Percentiles rank a stretch among this genome's conserved stretches.
Evolutionary conservation across 2,329 filamentous ascomycete genomes (phyloP).

Genomic region (Paramyrothecium roridum): DNA sequence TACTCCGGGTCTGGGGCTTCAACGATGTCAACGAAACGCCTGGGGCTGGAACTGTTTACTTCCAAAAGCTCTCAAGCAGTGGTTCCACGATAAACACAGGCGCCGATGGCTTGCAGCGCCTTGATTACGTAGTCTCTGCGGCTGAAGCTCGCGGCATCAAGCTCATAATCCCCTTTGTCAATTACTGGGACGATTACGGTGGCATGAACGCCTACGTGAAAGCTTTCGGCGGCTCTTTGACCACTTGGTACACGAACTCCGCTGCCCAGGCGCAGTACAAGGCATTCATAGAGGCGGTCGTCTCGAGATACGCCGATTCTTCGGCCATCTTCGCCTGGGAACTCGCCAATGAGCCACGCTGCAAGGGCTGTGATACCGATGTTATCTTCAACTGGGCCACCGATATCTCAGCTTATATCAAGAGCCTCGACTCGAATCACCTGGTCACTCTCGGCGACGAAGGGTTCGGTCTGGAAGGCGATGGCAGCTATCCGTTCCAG

Average conservation of each 20-base stretch:
- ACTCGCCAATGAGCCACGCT: conserved; percentile 44
- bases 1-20: conserved; percentile 59
- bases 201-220: conserved; percentile 59
- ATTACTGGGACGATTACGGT: conserved; percentile 67
- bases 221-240: conserved; percentile 52
- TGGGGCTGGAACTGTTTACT: conserved; percentile 38
- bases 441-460: conserved; percentile 63
- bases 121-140: conserved; percentile 60
- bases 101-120: conserved; percentile 51
- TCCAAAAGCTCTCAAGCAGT: conserved; percentile 44
- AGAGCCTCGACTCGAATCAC: conserved; percentile 58
- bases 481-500: conserved; percentile 49
- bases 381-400: conserved; percentile 52
- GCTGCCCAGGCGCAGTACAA: conserved; percentile 53
- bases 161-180: conserved; percentile 63
- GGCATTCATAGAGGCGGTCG: conserved; percentile 43
- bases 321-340: conserved; percentile 53
- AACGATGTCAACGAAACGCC: conserved; percentile 48
- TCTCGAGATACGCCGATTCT: conserved; percentile 44
- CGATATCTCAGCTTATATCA: conserved; percentile 52
- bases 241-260: conserved; percentile 54
- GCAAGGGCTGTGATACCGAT: conserved; percentile 12
- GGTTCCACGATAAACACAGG: conserved; percentile 59
- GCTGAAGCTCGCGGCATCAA: conserved; percentile 59
- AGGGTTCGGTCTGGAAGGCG: conserved; percentile 37